phyloP scores from a whole-genome alignment of 2,329 filamentous ascomycete genomes.

The Claviceps paspali region DNA sequence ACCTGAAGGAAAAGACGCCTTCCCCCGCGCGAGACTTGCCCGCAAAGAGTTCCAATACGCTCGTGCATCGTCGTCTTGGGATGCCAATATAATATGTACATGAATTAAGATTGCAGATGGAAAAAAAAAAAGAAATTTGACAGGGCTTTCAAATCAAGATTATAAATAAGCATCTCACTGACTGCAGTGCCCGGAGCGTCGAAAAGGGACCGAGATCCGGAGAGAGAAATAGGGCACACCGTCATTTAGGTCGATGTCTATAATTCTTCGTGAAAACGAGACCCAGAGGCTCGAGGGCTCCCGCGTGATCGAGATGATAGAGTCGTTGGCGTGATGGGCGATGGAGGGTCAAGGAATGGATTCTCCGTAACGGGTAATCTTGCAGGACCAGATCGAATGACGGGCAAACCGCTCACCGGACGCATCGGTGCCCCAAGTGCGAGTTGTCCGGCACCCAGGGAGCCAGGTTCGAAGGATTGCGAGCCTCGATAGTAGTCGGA shows the following conservation, averaged over 20 bases:
- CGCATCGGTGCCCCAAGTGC: constrained; percentile 44
- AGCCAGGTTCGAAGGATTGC: constrained; percentile 25
- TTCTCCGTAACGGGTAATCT: constrained; percentile 44
- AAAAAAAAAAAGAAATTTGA: not conserved
- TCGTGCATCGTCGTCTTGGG: constrained; percentile 1
- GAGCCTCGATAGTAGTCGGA: constrained; percentile 41
- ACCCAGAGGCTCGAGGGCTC: constrained; percentile 20
- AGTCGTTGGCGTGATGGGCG: constrained; percentile 11
- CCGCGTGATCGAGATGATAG: constrained; percentile 19
- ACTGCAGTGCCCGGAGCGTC: not conserved
- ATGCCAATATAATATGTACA: constrained; percentile 5
- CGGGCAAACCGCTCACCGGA: constrained; percentile 42
- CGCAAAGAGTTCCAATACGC: constrained; percentile 1
- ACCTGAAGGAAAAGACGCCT: not conserved
- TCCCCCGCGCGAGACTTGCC: not conserved
- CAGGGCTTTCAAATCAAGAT: not conserved
- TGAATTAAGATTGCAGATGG: constrained; percentile 1
- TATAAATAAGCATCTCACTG: not conserved
- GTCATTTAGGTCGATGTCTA: constrained; percentile 10
- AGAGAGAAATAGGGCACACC: not conserved
- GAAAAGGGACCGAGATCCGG: not conserved
- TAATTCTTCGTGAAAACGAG: constrained; percentile 27
- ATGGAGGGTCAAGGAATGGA: constrained; percentile 25
- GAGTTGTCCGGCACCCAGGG: constrained; percentile 23
- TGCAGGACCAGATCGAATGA: constrained; percentile 50